Evolutionary conservation across 2,329 filamentous ascomycete species (phyloP).

Genomic region (Penicillium brevicompactum): DNA sequence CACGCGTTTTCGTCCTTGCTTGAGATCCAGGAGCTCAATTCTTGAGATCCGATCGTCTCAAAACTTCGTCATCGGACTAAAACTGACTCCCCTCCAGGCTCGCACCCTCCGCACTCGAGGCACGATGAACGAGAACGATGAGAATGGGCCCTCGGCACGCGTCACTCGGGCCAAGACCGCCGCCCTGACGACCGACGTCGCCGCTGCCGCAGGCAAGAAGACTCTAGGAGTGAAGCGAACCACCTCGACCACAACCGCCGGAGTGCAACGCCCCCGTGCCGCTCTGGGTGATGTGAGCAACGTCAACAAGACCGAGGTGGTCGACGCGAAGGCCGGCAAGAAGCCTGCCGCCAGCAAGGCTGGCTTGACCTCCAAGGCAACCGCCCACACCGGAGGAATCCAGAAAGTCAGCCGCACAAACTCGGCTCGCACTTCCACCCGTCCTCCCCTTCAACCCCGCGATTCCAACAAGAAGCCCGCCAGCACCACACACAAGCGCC

Average conservation of each 20-base stretch:
- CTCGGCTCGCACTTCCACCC: constrained; percentile 57
- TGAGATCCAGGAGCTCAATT: not conserved
- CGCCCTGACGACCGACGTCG: constrained; percentile 54
- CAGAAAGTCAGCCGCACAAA: constrained; percentile 68
- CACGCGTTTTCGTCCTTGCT: constrained; percentile 18
- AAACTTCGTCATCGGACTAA: not conserved
- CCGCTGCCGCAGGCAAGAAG: constrained; percentile 65
- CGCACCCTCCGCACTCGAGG: constrained; percentile 73
- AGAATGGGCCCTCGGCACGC: constrained; percentile 78
- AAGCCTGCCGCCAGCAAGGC: constrained; percentile 67
- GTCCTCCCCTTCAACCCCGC: constrained; percentile 62
- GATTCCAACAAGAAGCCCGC: constrained; percentile 65
- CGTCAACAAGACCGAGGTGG: constrained; percentile 70
- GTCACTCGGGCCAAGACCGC: constrained; percentile 92
- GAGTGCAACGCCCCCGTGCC: constrained; percentile 70
- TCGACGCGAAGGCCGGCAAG: constrained; percentile 66
- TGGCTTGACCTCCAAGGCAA: constrained; percentile 76
- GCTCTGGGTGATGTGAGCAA: constrained; percentile 96
- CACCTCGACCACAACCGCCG: constrained; percentile 49
- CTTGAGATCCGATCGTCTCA: not conserved
- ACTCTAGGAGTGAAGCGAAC: constrained; percentile 72
- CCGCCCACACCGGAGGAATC: constrained; percentile 74
- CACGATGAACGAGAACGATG: constrained; percentile 90
- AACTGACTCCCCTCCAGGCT: constrained; percentile 50
- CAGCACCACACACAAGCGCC: constrained; percentile 65